Evolutionary conservation across 2,329 filamentous ascomycete species (phyloP).

Genomic region (Trichoderma cornu-damae): DNA sequence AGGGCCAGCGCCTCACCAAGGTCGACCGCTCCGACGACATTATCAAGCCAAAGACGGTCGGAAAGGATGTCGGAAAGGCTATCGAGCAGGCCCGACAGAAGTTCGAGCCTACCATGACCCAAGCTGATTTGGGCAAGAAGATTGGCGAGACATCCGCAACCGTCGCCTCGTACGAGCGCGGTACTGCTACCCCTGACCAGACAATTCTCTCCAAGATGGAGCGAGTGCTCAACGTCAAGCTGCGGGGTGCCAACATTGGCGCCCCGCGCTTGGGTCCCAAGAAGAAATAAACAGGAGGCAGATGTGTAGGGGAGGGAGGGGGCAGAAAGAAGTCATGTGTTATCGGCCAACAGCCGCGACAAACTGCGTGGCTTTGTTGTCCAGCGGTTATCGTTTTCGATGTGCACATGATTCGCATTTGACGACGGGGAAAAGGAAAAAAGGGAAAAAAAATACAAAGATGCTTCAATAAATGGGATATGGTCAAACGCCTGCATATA

Average conservation of each 20-base stretch:
- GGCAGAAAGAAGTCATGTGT: neutral
- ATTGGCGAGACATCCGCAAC: conserved; percentile 80
- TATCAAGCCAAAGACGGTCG: conserved; percentile 91
- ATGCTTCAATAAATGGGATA: conserved; percentile 17
- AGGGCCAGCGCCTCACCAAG: conserved; percentile 95
- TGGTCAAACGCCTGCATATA: conserved; percentile 10
- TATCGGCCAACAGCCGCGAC: neutral
- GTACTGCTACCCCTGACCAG: conserved; percentile 72
- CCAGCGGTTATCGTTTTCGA: neutral
- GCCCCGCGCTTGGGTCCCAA: conserved; percentile 44
- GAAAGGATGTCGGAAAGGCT: conserved; percentile 71
- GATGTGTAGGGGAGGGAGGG: neutral
- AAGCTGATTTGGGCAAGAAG: conserved; percentile 80
- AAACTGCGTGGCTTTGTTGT: neutral
- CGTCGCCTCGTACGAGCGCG: conserved; percentile 81
- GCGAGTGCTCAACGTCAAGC: conserved; percentile 79
- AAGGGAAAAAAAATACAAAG: conserved; percentile 3
- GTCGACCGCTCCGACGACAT: conserved; percentile 97
- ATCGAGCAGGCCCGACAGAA: conserved; percentile 75
- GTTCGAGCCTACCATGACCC: conserved; percentile 91
- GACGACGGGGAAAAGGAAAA: neutral
- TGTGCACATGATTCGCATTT: conserved; percentile 1
- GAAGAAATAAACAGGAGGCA: conserved; percentile 45
- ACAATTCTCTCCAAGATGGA: conserved; percentile 75
- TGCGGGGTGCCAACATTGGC: conserved; percentile 55